Evolutionary conservation across 2,329 filamentous ascomycete genomes (phyloP), one percentile per base, ranked within the genome.

Genomic region (Ascochyta koolunga): DNA sequence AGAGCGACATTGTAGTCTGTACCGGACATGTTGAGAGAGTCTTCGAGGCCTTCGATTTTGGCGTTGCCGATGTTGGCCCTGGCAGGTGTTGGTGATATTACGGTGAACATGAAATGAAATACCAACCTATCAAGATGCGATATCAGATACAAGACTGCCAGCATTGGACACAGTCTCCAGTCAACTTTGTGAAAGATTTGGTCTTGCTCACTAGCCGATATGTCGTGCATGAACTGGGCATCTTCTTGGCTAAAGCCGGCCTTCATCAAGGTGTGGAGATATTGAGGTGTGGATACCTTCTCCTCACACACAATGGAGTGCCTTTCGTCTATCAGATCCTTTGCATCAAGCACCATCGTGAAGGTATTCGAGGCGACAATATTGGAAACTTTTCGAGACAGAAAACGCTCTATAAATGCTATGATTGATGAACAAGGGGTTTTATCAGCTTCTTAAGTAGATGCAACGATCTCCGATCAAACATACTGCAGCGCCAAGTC

Each of bases 1-100:
- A 88, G 65, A 0, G 84, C 83, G 0, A 82, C 83, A 1, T 88
- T 77, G 59, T 89, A 89, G 58, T 88, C 77, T 39, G 86, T 84
- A 1, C 83, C 85, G 15, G 50, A 40, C 48, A 74, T 59, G 3
- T 57, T 29, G 7, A 67, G 50, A 3, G 64, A 58, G 11, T 55
- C 58, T 15, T 58, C 60, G 13, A 72, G 51, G 16, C 67, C 65
- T 44, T 73, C 67, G 29, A 77, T 69, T 16, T 68, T 69, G 45
- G 65, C 77, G 78, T 83, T 86, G 19, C 58, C 64, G 35, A 77
- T 75, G 38, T 77, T 77, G 15, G 65, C 67, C 32, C 74, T 63
- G 25, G 1, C 15, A 4, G 3, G 13, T 15, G 16, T 43, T 21
- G 50, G 24, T 19, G 33, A 22, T n/a, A 22, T 1, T 24, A 7